phyloP scores from a whole-genome alignment of 495 filamentous ascomycete species.

The Aspergillus campestris region DNA sequence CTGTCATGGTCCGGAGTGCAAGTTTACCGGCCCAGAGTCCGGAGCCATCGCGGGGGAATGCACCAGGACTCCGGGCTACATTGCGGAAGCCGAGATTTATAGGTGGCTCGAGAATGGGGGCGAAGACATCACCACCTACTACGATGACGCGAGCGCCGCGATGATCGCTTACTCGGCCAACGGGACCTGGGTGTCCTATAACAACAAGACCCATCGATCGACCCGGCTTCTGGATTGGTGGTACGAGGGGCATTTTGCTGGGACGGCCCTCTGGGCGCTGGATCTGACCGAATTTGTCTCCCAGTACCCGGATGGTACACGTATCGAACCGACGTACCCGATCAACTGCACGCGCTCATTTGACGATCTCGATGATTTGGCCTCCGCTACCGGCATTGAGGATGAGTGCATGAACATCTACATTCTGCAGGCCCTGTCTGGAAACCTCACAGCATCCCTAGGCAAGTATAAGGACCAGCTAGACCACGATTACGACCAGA shows the following conservation, averaged over 20 bases:
- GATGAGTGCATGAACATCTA: not conserved
- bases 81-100: slow-evolving; percentile 16
- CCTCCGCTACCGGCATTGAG: no score
- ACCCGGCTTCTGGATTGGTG: slow-evolving; percentile 1
- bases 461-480: not conserved
- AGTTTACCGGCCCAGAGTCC: slow-evolving; percentile 9
- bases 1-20: slow-evolving; percentile 11
- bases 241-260: slow-evolving; percentile 25
- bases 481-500: not conserved
- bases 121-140: slow-evolving; percentile 2
- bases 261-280: slow-evolving; percentile 34
- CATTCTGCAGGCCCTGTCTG: not conserved
- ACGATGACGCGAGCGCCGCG: slow-evolving; percentile 14
- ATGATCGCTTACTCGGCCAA: slow-evolving; percentile 35
- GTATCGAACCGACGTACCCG: not conserved
- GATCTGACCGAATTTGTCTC: slow-evolving; percentile 28
- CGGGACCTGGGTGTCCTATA: slow-evolving; percentile 37
- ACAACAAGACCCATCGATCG: slow-evolving; percentile 21
- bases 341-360: no score
- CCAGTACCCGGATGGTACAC: not conserved
- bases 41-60: no score
- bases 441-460: not conserved
- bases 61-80: slow-evolving; percentile 16
- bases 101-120: no score
- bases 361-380: not conserved